Conservation (phyloP, 768 basidiomycete species). For the Lactarius trivialis region DNA sequence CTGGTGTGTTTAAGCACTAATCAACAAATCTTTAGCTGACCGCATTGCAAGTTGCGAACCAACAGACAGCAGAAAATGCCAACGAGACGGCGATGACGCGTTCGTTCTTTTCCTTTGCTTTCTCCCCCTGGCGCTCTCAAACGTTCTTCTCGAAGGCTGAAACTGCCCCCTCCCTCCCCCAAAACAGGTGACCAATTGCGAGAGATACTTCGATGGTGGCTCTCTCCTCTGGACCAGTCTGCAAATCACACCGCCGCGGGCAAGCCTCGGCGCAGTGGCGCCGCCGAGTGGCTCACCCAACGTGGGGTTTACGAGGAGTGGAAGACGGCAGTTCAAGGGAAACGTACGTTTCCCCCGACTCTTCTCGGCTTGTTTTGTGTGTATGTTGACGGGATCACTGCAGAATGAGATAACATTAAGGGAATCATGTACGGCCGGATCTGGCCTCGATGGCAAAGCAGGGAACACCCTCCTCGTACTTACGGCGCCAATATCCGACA, state of each 20-base stretch:
- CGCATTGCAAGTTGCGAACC: not conserved
- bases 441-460: too few relatives aligned
- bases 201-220: not conserved
- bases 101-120: not conserved
- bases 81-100: not conserved
- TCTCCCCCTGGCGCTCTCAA: not conserved
- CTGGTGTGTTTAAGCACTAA: not conserved
- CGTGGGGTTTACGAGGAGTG: conserved; percentile 3
- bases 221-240: conserved; percentile 6
- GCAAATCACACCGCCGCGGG: not conserved
- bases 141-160: not conserved
- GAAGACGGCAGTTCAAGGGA: not conserved
- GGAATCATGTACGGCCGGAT: too few relatives aligned
- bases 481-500: not conserved
- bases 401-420: not conserved
- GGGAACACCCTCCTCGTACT: not conserved
- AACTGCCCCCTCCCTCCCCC: not conserved
- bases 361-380: not conserved
- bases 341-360: not conserved
- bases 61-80: not conserved
- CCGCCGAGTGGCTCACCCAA: conserved; percentile 1
- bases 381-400: not conserved
- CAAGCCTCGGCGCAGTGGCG: not conserved
- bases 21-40: not conserved
- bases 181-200: not conserved